These are phyloP conservation scores for Candida oleophila DNA, from an alignment of 805 yeast species.

Conservation along the genomic window DNA sequence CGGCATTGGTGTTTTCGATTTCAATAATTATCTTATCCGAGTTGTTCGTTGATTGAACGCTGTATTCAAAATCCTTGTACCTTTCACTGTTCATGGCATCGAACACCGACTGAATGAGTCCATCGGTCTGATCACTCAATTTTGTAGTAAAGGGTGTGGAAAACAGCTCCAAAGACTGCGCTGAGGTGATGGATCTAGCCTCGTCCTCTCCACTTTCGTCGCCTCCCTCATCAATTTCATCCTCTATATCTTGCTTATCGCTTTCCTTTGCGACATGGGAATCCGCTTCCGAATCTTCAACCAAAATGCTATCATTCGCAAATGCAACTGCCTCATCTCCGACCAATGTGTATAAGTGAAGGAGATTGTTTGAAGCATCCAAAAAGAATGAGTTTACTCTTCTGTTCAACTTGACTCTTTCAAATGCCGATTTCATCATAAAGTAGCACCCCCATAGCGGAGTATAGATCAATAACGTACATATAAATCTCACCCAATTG, in stretches of 20 bases:
- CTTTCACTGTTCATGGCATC: constrained; percentile 50
- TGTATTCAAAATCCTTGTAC: constrained; percentile 15
- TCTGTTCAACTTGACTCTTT: constrained; percentile 29
- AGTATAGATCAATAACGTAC: constrained; percentile 48
- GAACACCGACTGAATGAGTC: constrained; percentile 61
- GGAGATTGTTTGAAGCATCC: constrained; percentile 25
- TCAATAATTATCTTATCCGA: constrained; percentile 6
- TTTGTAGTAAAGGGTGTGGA: constrained; percentile 19
- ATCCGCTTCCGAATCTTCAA: constrained; percentile 6
- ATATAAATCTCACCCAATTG: constrained; percentile 49
- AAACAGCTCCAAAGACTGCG: neutral
- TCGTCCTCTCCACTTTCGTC: neutral
- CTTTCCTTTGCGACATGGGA: neutral
- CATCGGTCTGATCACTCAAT: constrained; percentile 61
- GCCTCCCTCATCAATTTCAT: neutral
- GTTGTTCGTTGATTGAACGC: constrained; percentile 2
- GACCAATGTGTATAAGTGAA: constrained; percentile 25
- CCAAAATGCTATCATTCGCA: constrained; percentile 4
- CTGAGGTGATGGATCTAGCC: neutral
- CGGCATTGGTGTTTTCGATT: constrained; percentile 16
- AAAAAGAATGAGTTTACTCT: constrained; percentile 28
- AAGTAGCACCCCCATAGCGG: constrained; percentile 69
- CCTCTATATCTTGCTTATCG: neutral
- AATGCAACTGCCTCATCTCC: constrained; percentile 10
- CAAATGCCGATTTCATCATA: constrained; percentile 39